Evolutionary conservation across 768 basidiomycete genomes (phyloP).

Genomic region (Sutorius australiensis): DNA sequence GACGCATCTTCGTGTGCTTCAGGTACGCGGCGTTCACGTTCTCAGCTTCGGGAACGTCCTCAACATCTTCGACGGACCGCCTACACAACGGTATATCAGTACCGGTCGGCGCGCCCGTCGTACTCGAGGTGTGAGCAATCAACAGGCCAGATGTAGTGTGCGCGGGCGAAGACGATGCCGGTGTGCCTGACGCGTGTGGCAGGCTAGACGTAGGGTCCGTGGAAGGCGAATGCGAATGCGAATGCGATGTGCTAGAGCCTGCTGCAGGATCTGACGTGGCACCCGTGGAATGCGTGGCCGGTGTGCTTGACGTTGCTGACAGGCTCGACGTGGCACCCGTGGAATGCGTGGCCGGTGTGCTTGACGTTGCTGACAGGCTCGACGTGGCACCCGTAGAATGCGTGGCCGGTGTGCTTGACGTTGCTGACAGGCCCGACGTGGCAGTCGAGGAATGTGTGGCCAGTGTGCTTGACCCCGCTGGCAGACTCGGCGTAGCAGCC

Average conservation of each 20-base stretch:
- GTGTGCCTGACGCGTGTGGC: not conserved
- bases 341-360: not conserved
- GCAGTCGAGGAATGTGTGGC: not conserved
- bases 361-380: not conserved
- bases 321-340: not conserved
- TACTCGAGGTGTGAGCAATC: no score
- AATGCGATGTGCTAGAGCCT: not conserved
- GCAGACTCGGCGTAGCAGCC: not conserved
- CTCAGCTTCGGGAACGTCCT: no score
- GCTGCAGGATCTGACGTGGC: not conserved
- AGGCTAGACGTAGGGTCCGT: not conserved
- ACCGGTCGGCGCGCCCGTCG: not conserved
- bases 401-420: not conserved
- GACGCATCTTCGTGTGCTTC: constrained; percentile 1
- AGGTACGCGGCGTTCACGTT: not conserved
- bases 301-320: not conserved
- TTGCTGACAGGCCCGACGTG: not conserved
- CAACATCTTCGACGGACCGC: not conserved
- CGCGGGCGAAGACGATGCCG: not conserved
- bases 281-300: not conserved
- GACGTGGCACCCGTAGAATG: not conserved
- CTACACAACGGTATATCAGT: not conserved
- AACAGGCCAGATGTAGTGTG: not conserved
- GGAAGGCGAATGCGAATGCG: no score
- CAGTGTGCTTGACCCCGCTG: not conserved